phyloP scores from a whole-genome alignment of 257 asterid species.

The Ehretia macrophylla region DNA sequence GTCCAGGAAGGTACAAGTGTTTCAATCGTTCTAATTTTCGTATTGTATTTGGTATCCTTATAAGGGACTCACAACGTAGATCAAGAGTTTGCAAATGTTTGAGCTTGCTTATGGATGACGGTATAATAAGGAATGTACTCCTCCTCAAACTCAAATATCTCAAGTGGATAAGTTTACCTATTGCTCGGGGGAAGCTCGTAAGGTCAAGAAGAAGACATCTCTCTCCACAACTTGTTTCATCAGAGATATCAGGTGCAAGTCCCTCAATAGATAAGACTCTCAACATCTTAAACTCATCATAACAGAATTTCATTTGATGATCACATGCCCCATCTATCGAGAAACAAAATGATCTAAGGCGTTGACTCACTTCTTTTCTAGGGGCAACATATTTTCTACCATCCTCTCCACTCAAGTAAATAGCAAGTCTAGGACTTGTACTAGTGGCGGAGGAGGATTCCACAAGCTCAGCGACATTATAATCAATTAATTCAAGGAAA shows the following conservation, averaged over 20 bases:
- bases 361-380: not conserved
- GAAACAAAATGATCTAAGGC: constrained; percentile 1
- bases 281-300: not conserved
- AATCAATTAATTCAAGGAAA: not conserved
- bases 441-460: not conserved
- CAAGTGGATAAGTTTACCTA: not conserved
- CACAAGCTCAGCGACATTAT: not conserved
- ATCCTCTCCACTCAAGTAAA: not conserved
- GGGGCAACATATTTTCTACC: not conserved
- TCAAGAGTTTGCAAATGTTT: not conserved
- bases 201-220: too few species aligned
- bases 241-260: too few species aligned
- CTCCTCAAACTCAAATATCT: not conserved
- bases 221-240: too few species aligned
- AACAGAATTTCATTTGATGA: too few species aligned
- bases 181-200: not conserved
- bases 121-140: not conserved
- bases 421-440: not conserved
- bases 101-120: not conserved
- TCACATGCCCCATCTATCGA: not conserved
- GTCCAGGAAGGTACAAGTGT: constrained; percentile 4
- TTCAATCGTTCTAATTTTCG: not conserved
- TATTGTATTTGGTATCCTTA: not conserved
- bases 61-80: not conserved
- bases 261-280: too few species aligned